Conservation (phyloP, 805 yeast species). For the Ascoidea tarda region DNA sequence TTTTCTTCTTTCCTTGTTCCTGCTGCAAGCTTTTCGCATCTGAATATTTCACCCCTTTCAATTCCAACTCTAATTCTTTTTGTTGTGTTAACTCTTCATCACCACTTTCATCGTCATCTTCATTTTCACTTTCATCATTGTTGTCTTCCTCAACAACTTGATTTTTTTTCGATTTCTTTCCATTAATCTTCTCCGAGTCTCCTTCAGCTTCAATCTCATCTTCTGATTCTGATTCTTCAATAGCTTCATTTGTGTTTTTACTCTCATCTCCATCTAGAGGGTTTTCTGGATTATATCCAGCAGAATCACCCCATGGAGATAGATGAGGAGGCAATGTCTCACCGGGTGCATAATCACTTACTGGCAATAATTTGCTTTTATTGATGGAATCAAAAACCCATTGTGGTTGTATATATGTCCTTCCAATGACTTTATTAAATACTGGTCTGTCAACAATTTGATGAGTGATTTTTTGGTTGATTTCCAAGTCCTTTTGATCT, state of each 20-base stretch:
- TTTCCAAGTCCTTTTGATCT: slow-evolving; percentile 35
- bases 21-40: slow-evolving; percentile 29
- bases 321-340: slow-evolving; percentile 92
- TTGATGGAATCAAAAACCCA: slow-evolving; percentile 93
- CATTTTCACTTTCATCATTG: slow-evolving; percentile 31
- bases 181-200: slow-evolving; percentile 20
- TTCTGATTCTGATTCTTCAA: slow-evolving; percentile 32
- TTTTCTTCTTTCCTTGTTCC: slow-evolving; percentile 22
- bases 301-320: slow-evolving; percentile 98
- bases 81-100: slow-evolving; percentile 47
- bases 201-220: slow-evolving; percentile 39
- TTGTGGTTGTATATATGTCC: slow-evolving; percentile 94
- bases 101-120: slow-evolving; percentile 38
- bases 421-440: slow-evolving; percentile 69
- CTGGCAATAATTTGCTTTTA: slow-evolving; percentile 60
- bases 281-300: slow-evolving; percentile 75
- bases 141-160: slow-evolving; percentile 22
- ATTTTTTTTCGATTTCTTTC: slow-evolving; percentile 12
- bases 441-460: slow-evolving; percentile 92
- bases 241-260: slow-evolving; percentile 25
- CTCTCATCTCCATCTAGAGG: slow-evolving; percentile 21
- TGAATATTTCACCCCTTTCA: slow-evolving; percentile 70
- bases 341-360: slow-evolving; percentile 81
- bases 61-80: slow-evolving; percentile 83
- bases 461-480: slow-evolving; percentile 48